A percentile compares a stretch with the other conserved stretches of the same genome.
Conservation (phyloP, 2,329 filamentous ascomycete species). For the Thermoascus crustaceus region DNA sequence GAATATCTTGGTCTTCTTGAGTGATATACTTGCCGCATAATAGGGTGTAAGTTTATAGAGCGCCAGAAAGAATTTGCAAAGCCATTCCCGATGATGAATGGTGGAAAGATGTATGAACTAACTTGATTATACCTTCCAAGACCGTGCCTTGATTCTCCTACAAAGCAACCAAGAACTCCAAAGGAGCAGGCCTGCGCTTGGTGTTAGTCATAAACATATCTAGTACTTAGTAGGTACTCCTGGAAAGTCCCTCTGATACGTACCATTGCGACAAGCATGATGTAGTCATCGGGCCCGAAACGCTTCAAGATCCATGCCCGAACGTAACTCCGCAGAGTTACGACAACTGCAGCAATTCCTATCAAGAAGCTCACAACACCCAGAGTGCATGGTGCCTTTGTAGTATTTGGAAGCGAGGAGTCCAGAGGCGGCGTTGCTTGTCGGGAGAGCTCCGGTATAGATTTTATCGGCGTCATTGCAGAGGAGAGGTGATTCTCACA, state of each 20-base stretch:
- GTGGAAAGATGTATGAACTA: no score
- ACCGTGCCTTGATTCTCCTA: conserved; percentile 38
- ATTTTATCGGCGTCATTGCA: no score
- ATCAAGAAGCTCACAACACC: conserved; percentile 34
- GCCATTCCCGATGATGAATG: no score
- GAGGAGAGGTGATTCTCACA: no score
- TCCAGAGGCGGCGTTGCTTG: neutral
- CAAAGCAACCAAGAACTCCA: conserved; percentile 33
- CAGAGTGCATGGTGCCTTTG: conserved; percentile 23
- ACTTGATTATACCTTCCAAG: conserved; percentile 40
- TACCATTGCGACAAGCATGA: conserved; percentile 37
- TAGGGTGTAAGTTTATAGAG: no score
- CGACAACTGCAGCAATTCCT: conserved; percentile 29
- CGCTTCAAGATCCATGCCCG: conserved; percentile 40
- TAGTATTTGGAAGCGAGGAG: neutral
- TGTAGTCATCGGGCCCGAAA: conserved; percentile 43
- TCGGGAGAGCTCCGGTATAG: no score
- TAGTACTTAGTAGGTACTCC: neutral
- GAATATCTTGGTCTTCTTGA: conserved; percentile 22
- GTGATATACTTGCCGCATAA: no score
- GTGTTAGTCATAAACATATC: neutral
- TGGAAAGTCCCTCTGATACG: conserved; percentile 10
- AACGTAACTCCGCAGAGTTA: conserved; percentile 40
- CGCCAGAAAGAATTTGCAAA: no score
- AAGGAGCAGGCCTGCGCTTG: conserved; percentile 15